Percentiles rank a stretch among this genome's conserved stretches.
Evolutionary conservation across 345 rosid species (phyloP).

Genomic region (Linum tenue): DNA sequence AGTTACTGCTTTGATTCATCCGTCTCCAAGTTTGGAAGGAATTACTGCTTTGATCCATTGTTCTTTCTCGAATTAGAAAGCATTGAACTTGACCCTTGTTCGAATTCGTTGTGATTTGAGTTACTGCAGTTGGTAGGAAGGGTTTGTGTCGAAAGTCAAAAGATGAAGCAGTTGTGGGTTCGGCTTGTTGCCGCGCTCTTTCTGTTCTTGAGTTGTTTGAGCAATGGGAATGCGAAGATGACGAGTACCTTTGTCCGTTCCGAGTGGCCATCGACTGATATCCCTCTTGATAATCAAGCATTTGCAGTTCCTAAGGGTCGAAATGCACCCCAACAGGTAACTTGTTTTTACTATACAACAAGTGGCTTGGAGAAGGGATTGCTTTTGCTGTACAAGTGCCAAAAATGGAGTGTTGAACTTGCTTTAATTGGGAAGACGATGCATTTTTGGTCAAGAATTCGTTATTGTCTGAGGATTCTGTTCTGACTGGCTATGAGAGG

Average conservation of each 20-base stretch:
- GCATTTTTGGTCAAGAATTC: too few relatives aligned
- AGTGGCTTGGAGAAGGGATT: too few relatives aligned
- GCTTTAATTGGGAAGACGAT: too few relatives aligned
- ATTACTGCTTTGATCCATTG: too few relatives aligned
- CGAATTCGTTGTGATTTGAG: background rate
- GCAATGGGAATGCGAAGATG: slow-evolving; percentile 43
- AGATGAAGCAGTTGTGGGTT: slow-evolving; percentile 20
- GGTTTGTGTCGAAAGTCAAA: background rate
- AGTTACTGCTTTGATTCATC: background rate
- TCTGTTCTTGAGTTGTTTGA: slow-evolving; percentile 28
- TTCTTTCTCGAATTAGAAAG: background rate
- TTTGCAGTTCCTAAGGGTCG: slow-evolving; percentile 67
- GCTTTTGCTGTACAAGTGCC: too few relatives aligned
- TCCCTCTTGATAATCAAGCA: slow-evolving; percentile 62
- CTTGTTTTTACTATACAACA: background rate
- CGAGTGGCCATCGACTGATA: slow-evolving; percentile 81
- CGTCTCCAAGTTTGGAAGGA: too few relatives aligned
- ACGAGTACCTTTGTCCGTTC: slow-evolving; percentile 62
- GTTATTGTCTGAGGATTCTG: background rate
- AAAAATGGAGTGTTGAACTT: too few relatives aligned
- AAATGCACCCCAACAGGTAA: slow-evolving; percentile 87
- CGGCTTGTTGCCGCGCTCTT: slow-evolving; percentile 14
- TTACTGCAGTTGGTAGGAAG: too few relatives aligned
- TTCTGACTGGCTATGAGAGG: background rate
- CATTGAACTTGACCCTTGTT: background rate